Evolutionary conservation across 2,329 filamentous ascomycete genomes (phyloP), one percentile per base, ranked within the genome.

Genomic region (Grosmannia huntii): DNA sequence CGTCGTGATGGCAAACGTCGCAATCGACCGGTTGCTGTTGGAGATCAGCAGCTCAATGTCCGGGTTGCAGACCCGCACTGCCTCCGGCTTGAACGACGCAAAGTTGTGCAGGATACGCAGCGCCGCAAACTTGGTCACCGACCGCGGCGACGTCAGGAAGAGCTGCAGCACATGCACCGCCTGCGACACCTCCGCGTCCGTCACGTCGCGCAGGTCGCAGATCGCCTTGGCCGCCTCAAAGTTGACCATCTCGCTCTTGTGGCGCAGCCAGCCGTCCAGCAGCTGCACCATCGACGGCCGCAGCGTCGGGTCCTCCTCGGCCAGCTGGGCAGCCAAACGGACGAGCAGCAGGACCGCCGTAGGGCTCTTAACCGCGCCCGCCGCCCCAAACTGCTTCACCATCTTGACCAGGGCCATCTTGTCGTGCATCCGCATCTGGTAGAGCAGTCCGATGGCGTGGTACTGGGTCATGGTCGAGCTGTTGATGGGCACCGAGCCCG

Each of bases 221-320:
- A 99, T 96, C 56, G 92, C 92, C 80, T 97, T 97, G 63, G 94
- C 94, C 57, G 94, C 94, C 75, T 99, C 94, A 65, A 99, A 96
- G 77, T 96, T 97, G 74, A 99, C 91, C 90, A 96, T 95, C 72
- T 97, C 94, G 73, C 90, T 95, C 85, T 99, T 97, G 74, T 97
- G 92, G 71, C 91, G 84, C 72, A 99, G 76, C 92, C 92, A 97
- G 68, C 90, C 89, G 71, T 97, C 92, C 66, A 99, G 82, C 64
- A 99, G 83, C 73, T 91, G 86, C 83, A 96, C 94, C 94, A 99
- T 99, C 60, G 91, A 90, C 76, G 89, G 95, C 65, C 92, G 80
- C 68, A 97, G 79, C 64, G 89, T 86, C 46, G 84, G 81, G 67
- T 99, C 94, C 69, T 99, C 94, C 70, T 96, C 90, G 36, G 92